Conservation (phyloP, 2,329 filamentous ascomycete species). For the Aspergillus uvarum region DNA sequence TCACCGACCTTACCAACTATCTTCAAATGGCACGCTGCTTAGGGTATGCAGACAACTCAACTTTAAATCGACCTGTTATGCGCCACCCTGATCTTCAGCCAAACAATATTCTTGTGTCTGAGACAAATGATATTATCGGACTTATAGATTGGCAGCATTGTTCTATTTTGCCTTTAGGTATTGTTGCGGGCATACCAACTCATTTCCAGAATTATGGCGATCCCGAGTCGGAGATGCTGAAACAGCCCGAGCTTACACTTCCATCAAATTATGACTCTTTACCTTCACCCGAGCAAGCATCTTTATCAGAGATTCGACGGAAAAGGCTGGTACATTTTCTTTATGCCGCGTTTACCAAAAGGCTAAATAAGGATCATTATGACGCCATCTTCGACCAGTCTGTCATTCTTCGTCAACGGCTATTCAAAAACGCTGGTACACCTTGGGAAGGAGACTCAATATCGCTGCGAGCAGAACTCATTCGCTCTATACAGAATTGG, state of each 20-base stretch:
- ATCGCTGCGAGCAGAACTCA: conserved; percentile 24
- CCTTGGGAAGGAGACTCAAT: conserved; percentile 29
- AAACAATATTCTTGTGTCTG: conserved; percentile 31
- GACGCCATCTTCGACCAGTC: conserved; percentile 17
- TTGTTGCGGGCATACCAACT: conserved; percentile 40
- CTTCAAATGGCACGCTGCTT: conserved; percentile 15
- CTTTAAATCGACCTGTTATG: conserved; percentile 18
- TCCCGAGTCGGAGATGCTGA: conserved; percentile 19
- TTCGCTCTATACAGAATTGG: conserved; percentile 21
- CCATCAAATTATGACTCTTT: conserved; percentile 18
- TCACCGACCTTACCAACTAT: conserved; percentile 18
- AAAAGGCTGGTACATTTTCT: conserved; percentile 23
- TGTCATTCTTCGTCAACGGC: conserved; percentile 16
- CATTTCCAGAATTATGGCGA: conserved; percentile 42
- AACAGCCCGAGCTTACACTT: conserved; percentile 10
- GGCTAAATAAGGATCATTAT: conserved; percentile 21
- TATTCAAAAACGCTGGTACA: conserved; percentile 17
- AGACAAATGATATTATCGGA: conserved; percentile 33
- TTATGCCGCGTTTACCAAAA: conserved; percentile 21
- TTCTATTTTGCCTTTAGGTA: conserved; percentile 37
- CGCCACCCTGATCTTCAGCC: conserved; percentile 31
- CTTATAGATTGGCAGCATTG: conserved; percentile 47
- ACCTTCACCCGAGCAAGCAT: conserved; percentile 1
- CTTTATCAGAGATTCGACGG: conserved; percentile 12
- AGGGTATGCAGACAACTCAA: conserved; percentile 5